Evolutionary conservation across 1,284 basidiomycete species (phyloP).

Genomic region (Omphalotus olearius): DNA sequence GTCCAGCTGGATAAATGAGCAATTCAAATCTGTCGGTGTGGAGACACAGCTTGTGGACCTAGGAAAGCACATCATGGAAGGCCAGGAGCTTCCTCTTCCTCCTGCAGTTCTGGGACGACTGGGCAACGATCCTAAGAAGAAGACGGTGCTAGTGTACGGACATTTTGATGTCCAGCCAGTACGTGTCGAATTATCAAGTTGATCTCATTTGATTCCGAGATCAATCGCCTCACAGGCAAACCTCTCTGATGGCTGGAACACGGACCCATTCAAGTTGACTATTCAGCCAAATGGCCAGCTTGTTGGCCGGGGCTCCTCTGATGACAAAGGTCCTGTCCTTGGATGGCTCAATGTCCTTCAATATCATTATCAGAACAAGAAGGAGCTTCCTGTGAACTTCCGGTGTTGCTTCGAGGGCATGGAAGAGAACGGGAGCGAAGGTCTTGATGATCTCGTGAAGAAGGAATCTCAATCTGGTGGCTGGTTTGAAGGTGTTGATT

Average conservation of each 20-base stretch:
- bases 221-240: conserved; percentile 38
- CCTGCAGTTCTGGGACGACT: conserved; percentile 86
- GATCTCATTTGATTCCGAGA: neutral
- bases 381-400: conserved; percentile 90
- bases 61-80: conserved; percentile 83
- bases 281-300: conserved; percentile 69
- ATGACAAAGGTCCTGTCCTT: conserved; percentile 91
- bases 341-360: conserved; percentile 96
- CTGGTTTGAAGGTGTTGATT: conserved; percentile 91
- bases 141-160: conserved; percentile 90
- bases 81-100: conserved; percentile 75
- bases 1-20: conserved; percentile 73
- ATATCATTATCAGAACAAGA: conserved; percentile 72
- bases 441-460: conserved; percentile 87
- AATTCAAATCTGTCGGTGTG: conserved; percentile 75
- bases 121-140: conserved; percentile 83
- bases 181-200: conserved; percentile 22
- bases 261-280: conserved; percentile 85
- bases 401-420: conserved; percentile 97
- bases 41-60: conserved; percentile 71
- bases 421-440: conserved; percentile 96
- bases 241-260: conserved; percentile 87
- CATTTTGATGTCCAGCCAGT: conserved; percentile 88
- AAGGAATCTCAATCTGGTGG: conserved; percentile 69
- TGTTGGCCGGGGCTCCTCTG: conserved; percentile 87